Evolutionary conservation across 2,329 filamentous ascomycete species (phyloP), one percentile per base, ranked within the genome.

Genomic region (Dactylellina sp.): DNA sequence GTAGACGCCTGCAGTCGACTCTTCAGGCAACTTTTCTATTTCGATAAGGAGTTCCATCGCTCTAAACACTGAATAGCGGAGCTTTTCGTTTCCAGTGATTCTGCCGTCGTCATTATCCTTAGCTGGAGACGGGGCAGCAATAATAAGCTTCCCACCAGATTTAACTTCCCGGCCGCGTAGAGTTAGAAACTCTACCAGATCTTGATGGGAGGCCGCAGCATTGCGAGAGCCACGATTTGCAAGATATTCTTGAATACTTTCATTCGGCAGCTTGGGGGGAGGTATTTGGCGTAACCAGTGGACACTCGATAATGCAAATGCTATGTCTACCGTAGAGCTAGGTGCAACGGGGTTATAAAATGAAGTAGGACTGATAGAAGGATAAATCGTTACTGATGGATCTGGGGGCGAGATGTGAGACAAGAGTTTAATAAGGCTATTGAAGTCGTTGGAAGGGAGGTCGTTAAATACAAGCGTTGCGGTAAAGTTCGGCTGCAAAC

Each of bases 401-500:
- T 68, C 50, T 9, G 25, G 11, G 4, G 63, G 24, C 5, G 18
- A 16, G 11, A 62, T 50, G 6, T 18, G n/a, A 0, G 47, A 40
- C 2, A 71, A 18, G 7, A 68, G 47, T 32, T 55, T 47, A 2
- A 62, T 62, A 1, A 62, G 40, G 18, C 56, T 71, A 12, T 61
- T 62, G 32, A 62, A 62, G 20, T 71, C 65, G n/a, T 71, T 71
- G 6, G 65, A 71, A 50, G 65, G 65, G n/a, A 71, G 56, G 42
- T 71, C 56, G 20, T 71, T 71, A 28, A 71, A 71, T 2, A 50
- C 22, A 6, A 71, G 9, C 0, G 40, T 61, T 1, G 56, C 56
- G 2, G 16, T 32, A 12, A 49, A 71, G 11, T 25, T 7, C 1
- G 56, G 9, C 12, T 25, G 56, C 2, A 71, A 56, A 16, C 49